Percentiles rank a stretch among this genome's conserved stretches.
Conservation (phyloP, 345 rosid species). For the Hibiscus mutabilis region DNA sequence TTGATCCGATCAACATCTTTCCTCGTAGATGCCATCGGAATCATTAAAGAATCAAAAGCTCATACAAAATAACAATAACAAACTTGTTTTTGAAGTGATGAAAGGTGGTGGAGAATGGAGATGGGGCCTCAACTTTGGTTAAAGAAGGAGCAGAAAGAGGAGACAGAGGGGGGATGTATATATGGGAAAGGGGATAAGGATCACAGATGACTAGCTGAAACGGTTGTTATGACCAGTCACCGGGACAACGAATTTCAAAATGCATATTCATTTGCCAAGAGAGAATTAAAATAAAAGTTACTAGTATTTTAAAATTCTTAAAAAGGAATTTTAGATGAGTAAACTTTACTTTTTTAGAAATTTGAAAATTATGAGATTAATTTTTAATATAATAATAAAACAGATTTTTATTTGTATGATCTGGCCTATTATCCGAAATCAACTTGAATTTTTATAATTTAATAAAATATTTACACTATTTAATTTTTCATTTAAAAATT, state of each 20-base stretch:
- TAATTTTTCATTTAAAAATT: too few relatives aligned
- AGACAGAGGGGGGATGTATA: slow-evolving; percentile 10
- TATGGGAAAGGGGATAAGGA: slow-evolving; percentile 29
- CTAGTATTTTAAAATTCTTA: too few relatives aligned
- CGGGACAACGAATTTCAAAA: slow-evolving; percentile 11
- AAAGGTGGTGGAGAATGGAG: neutral
- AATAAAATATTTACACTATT: too few relatives aligned
- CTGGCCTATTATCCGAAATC: too few relatives aligned
- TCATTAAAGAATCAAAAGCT: neutral
- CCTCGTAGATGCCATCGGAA: slow-evolving; percentile 32
- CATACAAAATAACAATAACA: neutral
- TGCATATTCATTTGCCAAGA: too few relatives aligned
- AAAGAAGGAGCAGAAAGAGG: neutral
- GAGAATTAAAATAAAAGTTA: too few relatives aligned
- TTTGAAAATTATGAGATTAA: too few relatives aligned
- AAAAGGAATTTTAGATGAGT: too few relatives aligned
- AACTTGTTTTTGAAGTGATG: neutral
- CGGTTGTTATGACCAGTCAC: slow-evolving; percentile 39
- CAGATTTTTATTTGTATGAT: too few relatives aligned
- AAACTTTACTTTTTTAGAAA: too few relatives aligned
- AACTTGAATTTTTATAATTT: too few relatives aligned
- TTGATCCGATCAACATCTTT: slow-evolving; percentile 67
- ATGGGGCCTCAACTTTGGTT: slow-evolving; percentile 7
- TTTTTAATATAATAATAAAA: too few relatives aligned
- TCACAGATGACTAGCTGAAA: slow-evolving; percentile 53